Conservation (phyloP, 164 flowering plant genomes). For the Santalum album region DNA sequence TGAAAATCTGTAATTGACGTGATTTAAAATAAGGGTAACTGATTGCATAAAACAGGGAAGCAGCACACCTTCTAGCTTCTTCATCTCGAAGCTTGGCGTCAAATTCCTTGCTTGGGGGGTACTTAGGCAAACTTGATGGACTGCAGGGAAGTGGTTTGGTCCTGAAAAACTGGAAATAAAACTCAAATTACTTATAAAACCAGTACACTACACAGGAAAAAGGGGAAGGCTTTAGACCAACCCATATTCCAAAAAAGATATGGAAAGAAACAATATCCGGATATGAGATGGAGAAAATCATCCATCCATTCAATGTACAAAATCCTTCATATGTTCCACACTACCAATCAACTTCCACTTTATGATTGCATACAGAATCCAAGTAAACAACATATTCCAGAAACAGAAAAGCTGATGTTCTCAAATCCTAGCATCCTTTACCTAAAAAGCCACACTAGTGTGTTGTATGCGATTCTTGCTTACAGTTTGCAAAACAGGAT, state of each 20-base stretch:
- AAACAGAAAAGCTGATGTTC: no score
- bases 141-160: constrained; percentile 68
- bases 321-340: no score
- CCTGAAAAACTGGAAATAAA: constrained; percentile 59
- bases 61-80: constrained; percentile 59
- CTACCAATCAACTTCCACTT: no score
- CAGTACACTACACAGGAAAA: not conserved
- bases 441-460: no score
- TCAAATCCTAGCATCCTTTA: no score
- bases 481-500: not conserved
- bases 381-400: no score
- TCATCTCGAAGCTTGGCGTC: constrained; percentile 71
- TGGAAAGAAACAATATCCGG: no score
- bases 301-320: no score
- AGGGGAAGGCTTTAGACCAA: no score
- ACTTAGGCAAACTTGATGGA: constrained; percentile 79
- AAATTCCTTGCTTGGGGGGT: constrained; percentile 79
- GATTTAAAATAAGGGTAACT: not conserved
- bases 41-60: not conserved
- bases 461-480: no score
- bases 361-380: no score
- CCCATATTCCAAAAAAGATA: not conserved
- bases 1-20: not conserved
- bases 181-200: constrained; percentile 3
- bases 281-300: no score